Evolutionary conservation across 306 rosid genomes (phyloP).

Genomic region (Sesbania bispinosa): DNA sequence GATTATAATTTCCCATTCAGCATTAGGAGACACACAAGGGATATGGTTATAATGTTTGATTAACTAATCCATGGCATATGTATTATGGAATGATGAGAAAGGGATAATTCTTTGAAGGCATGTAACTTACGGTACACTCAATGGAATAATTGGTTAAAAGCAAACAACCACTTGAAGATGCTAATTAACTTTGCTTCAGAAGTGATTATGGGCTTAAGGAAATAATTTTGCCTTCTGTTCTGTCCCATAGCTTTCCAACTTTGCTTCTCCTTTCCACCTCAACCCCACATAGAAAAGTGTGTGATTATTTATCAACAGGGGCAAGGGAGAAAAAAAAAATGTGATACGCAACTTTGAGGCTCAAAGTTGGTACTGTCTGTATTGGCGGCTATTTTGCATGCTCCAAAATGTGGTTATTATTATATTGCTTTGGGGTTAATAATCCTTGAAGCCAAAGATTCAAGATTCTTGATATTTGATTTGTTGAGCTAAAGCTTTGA

Average conservation of each 20-base stretch:
- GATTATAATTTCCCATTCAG: conserved; percentile 5
- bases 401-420: conserved; percentile 24
- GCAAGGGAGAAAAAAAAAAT: neutral
- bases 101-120: conserved; percentile 34
- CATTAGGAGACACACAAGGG: conserved; percentile 2
- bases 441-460: conserved; percentile 56
- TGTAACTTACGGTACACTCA: conserved; percentile 72
- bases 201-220: conserved; percentile 45
- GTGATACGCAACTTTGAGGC: conserved; percentile 24
- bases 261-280: conserved; percentile 67
- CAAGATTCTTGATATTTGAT: conserved; percentile 26
- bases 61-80: conserved; percentile 17
- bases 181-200: conserved; percentile 64
- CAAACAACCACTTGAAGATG: conserved; percentile 56
- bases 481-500: conserved; percentile 19
- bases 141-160: conserved; percentile 60
- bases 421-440: conserved; percentile 28
- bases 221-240: conserved; percentile 38
- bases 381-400: conserved; percentile 47
- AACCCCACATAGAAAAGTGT: conserved; percentile 50
- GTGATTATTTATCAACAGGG: conserved; percentile 30
- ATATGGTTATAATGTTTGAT: conserved; percentile 7
- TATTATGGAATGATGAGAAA: conserved; percentile 42
- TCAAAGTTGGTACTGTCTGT: conserved; percentile 22
- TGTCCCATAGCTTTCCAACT: conserved; percentile 50